Percentiles rank a stretch among this genome's conserved stretches.
Evolutionary conservation across 1,139 yeast genomes (phyloP).

Genomic region (Candida albicans): DNA sequence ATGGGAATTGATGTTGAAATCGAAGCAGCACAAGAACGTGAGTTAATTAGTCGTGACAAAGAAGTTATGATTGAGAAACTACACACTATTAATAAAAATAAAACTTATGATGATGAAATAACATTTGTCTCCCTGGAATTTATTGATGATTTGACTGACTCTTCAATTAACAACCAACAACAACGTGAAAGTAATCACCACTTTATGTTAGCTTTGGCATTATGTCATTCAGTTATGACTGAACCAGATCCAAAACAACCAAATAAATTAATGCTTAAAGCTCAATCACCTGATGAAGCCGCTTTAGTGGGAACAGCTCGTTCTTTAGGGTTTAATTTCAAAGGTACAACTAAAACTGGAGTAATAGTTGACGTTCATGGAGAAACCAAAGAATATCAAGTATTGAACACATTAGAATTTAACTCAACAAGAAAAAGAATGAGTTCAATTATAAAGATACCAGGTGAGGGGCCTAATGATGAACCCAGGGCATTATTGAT

Average conservation of each 20-base stretch:
- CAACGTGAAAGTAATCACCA: slow-evolving; percentile 46
- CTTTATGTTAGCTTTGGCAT: slow-evolving; percentile 53
- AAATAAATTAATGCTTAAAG: slow-evolving; percentile 43
- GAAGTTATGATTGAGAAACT: slow-evolving; percentile 36
- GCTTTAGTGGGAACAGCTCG: slow-evolving; percentile 64
- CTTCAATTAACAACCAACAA: slow-evolving; percentile 20
- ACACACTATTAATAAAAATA: slow-evolving; percentile 18
- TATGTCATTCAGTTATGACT: slow-evolving; percentile 61
- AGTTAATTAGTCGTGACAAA: slow-evolving; percentile 38
- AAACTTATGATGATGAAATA: slow-evolving; percentile 39
- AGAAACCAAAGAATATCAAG: slow-evolving; percentile 42
- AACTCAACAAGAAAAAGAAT: slow-evolving; percentile 64
- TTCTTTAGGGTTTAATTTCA: slow-evolving; percentile 52
- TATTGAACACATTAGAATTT: slow-evolving; percentile 54
- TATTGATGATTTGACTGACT: slow-evolving; percentile 38
- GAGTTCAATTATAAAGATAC: slow-evolving; percentile 82
- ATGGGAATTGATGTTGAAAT: slow-evolving; percentile 54
- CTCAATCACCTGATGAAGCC: slow-evolving; percentile 67
- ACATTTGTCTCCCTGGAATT: slow-evolving; percentile 51
- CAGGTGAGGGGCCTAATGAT: slow-evolving; percentile 32
- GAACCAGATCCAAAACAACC: slow-evolving; percentile 46
- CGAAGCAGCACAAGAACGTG: slow-evolving; percentile 43
- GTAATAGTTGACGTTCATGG: slow-evolving; percentile 46
- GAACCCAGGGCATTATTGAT: slow-evolving; percentile 43
- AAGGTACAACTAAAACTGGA: slow-evolving; percentile 48